phyloP scores from a whole-genome alignment of 129 eudicot species.

The Cynara cardunculus region DNA sequence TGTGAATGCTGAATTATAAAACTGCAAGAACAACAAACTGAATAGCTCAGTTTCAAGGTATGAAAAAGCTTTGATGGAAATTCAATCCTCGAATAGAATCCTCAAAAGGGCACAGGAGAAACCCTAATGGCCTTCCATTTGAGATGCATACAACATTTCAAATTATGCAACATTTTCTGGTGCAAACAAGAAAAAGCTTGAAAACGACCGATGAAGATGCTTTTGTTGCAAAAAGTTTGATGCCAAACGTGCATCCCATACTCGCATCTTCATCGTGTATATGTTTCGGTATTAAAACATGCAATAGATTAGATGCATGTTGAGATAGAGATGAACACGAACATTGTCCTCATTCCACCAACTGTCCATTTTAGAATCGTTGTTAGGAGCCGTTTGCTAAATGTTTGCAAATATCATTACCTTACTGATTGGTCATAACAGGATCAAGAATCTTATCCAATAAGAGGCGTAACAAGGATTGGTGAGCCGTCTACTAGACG shows the following conservation, averaged over 20 bases:
- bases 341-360: not conserved
- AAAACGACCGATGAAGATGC: constrained; percentile 18
- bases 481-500: no score
- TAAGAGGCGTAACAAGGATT: no score
- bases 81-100: constrained; percentile 9
- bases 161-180: not conserved
- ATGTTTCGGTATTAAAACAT: not conserved
- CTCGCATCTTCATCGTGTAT: not conserved
- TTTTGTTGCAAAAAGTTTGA: not conserved
- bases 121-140: constrained; percentile 4
- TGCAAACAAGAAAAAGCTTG: not conserved
- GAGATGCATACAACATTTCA: constrained; percentile 1
- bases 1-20: not conserved
- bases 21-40: not conserved
- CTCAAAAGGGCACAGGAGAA: constrained; percentile 11
- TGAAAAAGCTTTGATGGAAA: constrained; percentile 5
- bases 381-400: not conserved
- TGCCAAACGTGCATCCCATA: not conserved
- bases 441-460: no score
- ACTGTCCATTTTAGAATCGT: not conserved
- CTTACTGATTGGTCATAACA: no score
- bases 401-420: no score
- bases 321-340: not conserved
- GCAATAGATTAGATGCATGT: not conserved
- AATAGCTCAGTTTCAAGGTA: not conserved